Base-by-base conservation (phyloP, 345 rosid genomes). In the Hypericum perforatum region DNA sequence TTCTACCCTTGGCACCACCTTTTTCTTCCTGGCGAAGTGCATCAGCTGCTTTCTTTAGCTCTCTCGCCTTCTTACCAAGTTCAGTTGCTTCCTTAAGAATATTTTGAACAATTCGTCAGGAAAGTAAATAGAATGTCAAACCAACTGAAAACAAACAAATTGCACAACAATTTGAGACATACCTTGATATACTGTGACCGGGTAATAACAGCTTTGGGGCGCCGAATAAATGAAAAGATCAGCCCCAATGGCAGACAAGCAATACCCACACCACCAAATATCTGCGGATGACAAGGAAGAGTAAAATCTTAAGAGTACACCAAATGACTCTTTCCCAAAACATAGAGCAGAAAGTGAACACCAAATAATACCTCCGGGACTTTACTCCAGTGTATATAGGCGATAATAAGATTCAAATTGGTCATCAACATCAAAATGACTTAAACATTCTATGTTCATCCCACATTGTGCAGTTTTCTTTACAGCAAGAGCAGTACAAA, bases 101-200 rank as follows among this genome's bases (percentile, higher is more conserved):
- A 59, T 41, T 54, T 5, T 45, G 48, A 58, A 39, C 22, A 36
- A 58, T 36, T 22, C 55, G 56, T 49, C 53, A 58, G 56, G 36
- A 60, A 52, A 12, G 49, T 22, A 44, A 11, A 58, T 41, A 8
- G 10, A 6, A 52, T 8, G 12, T 11, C 41, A 12, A 29, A 44
- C 13, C 14, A 11, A 40, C 41, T 36, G 15, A 22, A 22, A 22
- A 22, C 2, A 22, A 22, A 22, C 4, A 22, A 22, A 22, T 22
- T 22, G 32, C 32, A 22, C 32, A 22, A 22, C 32, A 22, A 4
- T 37, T 12, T 10, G 54, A 57, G 16, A 45, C 66, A 62, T 56
- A 89, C 99, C 99, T 89, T 89, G 44, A 92, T 92, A 64, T 92
- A 92, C 56, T 92, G 99, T 53, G 99, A 92, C 39, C 97, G 89